phyloP scores from a whole-genome alignment of 2,329 filamentous ascomycete genomes.

The Sporothrix sp. region DNA sequence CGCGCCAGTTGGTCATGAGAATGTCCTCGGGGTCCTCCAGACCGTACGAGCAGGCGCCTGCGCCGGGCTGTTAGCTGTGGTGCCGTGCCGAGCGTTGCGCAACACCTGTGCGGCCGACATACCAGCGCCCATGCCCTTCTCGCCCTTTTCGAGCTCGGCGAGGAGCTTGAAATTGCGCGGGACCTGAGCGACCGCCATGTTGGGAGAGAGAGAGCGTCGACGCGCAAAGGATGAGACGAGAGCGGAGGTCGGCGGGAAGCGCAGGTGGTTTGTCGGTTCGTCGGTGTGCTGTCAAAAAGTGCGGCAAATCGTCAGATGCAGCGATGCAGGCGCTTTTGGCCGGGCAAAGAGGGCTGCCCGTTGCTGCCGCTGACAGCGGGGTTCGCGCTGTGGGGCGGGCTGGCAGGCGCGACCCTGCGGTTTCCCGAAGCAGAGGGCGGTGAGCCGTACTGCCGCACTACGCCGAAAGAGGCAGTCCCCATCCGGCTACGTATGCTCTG shows the following conservation, averaged over 20 bases:
- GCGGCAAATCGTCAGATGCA: neutral
- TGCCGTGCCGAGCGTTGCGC: neutral
- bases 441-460: slow-evolving; percentile 13
- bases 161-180: slow-evolving; percentile 93
- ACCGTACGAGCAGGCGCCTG: slow-evolving; percentile 95
- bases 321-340: neutral
- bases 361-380: slow-evolving; percentile 7
- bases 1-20: slow-evolving; percentile 97
- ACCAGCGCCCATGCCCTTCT: slow-evolving; percentile 93
- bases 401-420: too few relatives aligned
- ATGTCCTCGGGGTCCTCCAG: slow-evolving; percentile 89
- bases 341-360: neutral
- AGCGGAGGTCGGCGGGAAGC: too few relatives aligned
- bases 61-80: slow-evolving; percentile 1
- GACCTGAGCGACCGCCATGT: slow-evolving; percentile 46
- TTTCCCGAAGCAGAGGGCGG: slow-evolving; percentile 12
- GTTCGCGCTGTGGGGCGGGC: slow-evolving; percentile 6
- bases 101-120: slow-evolving; percentile 21
- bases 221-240: too few relatives aligned
- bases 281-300: too few relatives aligned
- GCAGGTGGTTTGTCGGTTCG: too few relatives aligned
- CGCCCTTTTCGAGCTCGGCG: slow-evolving; percentile 96
- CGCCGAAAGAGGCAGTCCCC: neutral
- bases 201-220: too few relatives aligned
- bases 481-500: slow-evolving; percentile 32